phyloP scores from a whole-genome alignment of 2,329 filamentous ascomycete genomes.

The Claviceps africana region DNA sequence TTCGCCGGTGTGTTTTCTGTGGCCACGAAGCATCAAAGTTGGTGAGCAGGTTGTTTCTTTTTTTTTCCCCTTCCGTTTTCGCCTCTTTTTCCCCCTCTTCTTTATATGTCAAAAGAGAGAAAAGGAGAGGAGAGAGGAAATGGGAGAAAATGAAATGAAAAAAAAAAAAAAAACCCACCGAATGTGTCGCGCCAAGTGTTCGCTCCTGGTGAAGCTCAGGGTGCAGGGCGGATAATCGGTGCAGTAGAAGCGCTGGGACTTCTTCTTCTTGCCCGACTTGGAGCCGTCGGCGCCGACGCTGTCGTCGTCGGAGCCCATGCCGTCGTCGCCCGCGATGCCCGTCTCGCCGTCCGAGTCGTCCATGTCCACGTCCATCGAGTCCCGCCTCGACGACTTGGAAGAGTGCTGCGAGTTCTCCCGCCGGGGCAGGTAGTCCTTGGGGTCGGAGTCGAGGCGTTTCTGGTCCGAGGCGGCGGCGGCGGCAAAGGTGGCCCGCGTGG shows the following conservation, averaged over 20 bases:
- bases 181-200: constrained; percentile 90
- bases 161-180: constrained; percentile 36
- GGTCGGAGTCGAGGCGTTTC: constrained; percentile 36
- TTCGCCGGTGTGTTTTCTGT: constrained; percentile 91
- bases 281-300: constrained; percentile 48
- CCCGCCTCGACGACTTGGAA: constrained; percentile 36
- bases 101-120: too few relatives aligned
- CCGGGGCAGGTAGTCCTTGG: constrained; percentile 22
- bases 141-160: neutral
- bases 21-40: neutral
- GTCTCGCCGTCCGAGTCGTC: constrained; percentile 57
- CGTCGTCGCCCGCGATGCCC: constrained; percentile 30
- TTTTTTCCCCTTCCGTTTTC: too few relatives aligned
- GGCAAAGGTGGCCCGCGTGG: constrained; percentile 44
- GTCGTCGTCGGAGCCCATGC: constrained; percentile 48
- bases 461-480: constrained; percentile 31
- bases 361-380: constrained; percentile 61
- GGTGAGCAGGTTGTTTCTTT: neutral
- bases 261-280: constrained; percentile 85
- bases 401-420: constrained; percentile 46
- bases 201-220: constrained; percentile 87
- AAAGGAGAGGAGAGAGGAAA: neutral
- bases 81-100: too few relatives aligned
- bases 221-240: constrained; percentile 89
- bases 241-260: constrained; percentile 91